Percentiles rank a stretch among this genome's conserved stretches.
These are phyloP conservation scores for Hypomyces rosellus DNA, from an alignment of 2,329 filamentous ascomycete species.

Conservation along the genomic window DNA sequence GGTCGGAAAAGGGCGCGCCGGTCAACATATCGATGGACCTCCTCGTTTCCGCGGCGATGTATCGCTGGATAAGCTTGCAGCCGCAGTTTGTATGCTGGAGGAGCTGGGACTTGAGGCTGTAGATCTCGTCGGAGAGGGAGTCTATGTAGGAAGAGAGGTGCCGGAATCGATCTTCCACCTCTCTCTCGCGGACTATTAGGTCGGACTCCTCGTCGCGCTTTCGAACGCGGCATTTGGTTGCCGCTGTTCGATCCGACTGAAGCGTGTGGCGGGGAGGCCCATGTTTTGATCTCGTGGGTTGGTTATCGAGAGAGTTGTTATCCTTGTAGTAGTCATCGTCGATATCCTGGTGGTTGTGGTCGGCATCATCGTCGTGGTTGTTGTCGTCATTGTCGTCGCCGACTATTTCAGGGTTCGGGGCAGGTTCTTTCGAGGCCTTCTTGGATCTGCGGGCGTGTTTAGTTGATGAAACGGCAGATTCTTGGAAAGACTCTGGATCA, in stretches of 20 bases:
- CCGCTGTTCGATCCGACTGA: constrained; percentile 27
- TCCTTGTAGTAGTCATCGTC: constrained; percentile 10
- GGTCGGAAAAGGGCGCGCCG: constrained; percentile 2
- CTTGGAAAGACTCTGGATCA: no score
- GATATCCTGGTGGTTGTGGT: no score
- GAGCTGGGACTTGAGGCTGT: constrained; percentile 24
- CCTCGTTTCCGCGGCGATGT: constrained; percentile 25
- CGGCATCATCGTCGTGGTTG: no score
- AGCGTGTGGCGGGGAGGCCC: constrained; percentile 20
- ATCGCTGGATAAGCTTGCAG: constrained; percentile 25
- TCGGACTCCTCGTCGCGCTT: constrained; percentile 26
- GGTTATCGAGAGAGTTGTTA: constrained; percentile 12
- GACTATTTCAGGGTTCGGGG: no score
- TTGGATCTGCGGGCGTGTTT: no score
- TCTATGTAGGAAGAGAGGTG: constrained; percentile 22
- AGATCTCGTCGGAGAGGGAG: constrained; percentile 22
- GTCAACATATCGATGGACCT: constrained; percentile 21
- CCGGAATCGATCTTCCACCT: constrained; percentile 25
- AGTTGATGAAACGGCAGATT: no score
- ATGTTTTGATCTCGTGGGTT: no score
- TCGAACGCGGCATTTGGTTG: constrained; percentile 26
- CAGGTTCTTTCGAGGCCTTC: no score
- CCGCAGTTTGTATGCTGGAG: constrained; percentile 25
- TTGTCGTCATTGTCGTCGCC: no score
- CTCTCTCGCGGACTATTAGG: constrained; percentile 22